Evolutionary conservation across 805 yeast species (phyloP).

Genomic region (Zygosaccharomyces lentus): DNA sequence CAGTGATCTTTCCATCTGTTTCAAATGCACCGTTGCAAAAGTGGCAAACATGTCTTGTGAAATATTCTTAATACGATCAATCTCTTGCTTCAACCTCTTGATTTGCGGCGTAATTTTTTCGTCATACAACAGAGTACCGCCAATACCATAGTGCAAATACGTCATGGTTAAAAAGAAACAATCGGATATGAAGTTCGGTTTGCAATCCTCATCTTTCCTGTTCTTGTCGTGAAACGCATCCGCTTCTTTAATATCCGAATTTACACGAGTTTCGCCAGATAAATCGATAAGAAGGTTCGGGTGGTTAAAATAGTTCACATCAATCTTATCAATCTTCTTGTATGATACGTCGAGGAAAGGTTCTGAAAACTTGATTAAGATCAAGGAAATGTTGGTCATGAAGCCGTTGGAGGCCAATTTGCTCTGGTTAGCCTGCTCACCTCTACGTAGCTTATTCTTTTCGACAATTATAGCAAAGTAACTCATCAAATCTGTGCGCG

Average conservation of each 20-base stretch:
- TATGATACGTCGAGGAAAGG: slow-evolving; percentile 75
- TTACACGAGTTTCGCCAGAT: slow-evolving; percentile 75
- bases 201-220: slow-evolving; percentile 34
- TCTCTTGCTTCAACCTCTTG: slow-evolving; percentile 42
- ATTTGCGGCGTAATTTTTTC: slow-evolving; percentile 52
- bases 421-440: slow-evolving; percentile 68
- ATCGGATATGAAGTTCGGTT: slow-evolving; percentile 80
- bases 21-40: slow-evolving; percentile 42
- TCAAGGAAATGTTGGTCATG: slow-evolving; percentile 67
- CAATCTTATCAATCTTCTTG: slow-evolving; percentile 71
- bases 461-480: slow-evolving; percentile 76
- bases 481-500: slow-evolving; percentile 59
- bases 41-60: slow-evolving; percentile 28
- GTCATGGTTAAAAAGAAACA: slow-evolving; percentile 78
- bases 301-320: slow-evolving; percentile 60
- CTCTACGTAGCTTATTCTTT: slow-evolving; percentile 79
- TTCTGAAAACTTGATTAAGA: slow-evolving; percentile 66
- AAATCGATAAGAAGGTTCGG: slow-evolving; percentile 54
- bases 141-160: slow-evolving; percentile 82
- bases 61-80: slow-evolving; percentile 33
- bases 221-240: slow-evolving; percentile 47
- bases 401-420: slow-evolving; percentile 74
- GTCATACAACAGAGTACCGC: slow-evolving; percentile 62
- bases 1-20: slow-evolving; percentile 44
- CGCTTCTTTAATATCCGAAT: slow-evolving; percentile 70